Evolutionary conservation across 2,329 filamentous ascomycete species (phyloP), one percentile per base, ranked within the genome.

Genomic region (Arthrobotrys iridis): DNA sequence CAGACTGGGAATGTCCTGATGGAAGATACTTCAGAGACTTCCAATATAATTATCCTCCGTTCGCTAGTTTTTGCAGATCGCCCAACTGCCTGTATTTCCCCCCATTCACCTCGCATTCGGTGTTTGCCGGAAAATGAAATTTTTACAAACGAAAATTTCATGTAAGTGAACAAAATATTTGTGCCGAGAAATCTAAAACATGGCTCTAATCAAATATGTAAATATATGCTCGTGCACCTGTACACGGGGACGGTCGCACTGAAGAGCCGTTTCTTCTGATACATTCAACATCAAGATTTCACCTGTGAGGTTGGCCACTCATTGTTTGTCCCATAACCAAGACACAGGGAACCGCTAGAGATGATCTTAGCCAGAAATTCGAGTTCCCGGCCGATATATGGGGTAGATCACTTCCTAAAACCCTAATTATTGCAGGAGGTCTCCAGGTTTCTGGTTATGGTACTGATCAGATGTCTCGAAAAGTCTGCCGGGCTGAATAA

Each of bases 391-490:
- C 62, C 71, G 63, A 75, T 58, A 68, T 63, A 55, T 50, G 33
- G 62, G 35, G 63, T 24, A 46, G 63, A 68, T 75, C 71, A 57
- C 33, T 75, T 66, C 71, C 63, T 64, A 65, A 43, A 59, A 74
- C 43, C 50, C 33, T 33, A 35, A 26, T 68, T 37, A 75, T 67
- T 75, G 71, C 63, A 75, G 57, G 63, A 75, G 71, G 68, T 68
- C 63, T 68, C 71, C 71, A 68, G 63, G 71, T 75, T 75, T 75
- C 71, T 75, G 71, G 71, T 63, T 63, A 75, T 43, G 63, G 71
- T 28, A 75, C 63, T 75, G 71, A 58, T 75, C 71, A 57, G 71
- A 52, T 45, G 55, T 63, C 13, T 66, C 35, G 26, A 33, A 52
- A 50, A 48, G 35, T 62, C 41, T 63, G 63, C 33, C 48, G 57